Evolutionary conservation across 495 filamentous ascomycete species (phyloP), one percentile per base, ranked within the genome.

Genomic region (Hypoxylon fuscum): DNA sequence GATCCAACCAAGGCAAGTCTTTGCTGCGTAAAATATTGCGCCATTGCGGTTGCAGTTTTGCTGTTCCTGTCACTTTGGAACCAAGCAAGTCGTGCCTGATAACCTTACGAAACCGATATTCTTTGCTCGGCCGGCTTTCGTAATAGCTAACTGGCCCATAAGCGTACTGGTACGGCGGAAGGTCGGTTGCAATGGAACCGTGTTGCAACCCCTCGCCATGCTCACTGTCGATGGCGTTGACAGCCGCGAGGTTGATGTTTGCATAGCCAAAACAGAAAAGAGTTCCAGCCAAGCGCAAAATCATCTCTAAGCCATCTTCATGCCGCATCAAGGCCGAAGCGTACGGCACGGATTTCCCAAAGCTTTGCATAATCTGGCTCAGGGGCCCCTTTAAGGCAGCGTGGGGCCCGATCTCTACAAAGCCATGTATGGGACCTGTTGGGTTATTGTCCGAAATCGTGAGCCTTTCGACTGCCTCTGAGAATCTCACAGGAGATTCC

Each of bases 351-450:
- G 72, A 54, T 21, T 62, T 61, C 11, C 68, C 70, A 8, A 67
- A 46, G 9, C 66, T 69, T 22, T 77, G 68, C 11, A 83, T 41
- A 5, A 81, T 80, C 57, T 85, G 76, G 15, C 75, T 70, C 12
- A 84, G 52, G 0, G 84, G 83, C 0, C 77, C 78, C 23, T 78
- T 73, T 0, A 90, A 61, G 1, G 85, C 80, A 2, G 74, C 64
- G 54, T 88, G 86, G 17, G 87, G 84, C 0, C 87, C 86, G 27
- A 87, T 69, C 44, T 88, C 85, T 9, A 88, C 46, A 0, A 87
- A 0, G 27, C 8, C 11, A 22, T 11, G 5, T 40, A 25, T 5
- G n/a, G n/a, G n/a, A n/a, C n/a, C n/a, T n/a, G n/a, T n/a, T n/a
- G n/a, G n/a, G n/a, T n/a, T n/a, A n/a, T n/a, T n/a, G n/a, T 34